These are phyloP conservation scores for Eucalyptus melliodora DNA, from an alignment of 345 rosid genomes.

Conservation along the genomic window DNA sequence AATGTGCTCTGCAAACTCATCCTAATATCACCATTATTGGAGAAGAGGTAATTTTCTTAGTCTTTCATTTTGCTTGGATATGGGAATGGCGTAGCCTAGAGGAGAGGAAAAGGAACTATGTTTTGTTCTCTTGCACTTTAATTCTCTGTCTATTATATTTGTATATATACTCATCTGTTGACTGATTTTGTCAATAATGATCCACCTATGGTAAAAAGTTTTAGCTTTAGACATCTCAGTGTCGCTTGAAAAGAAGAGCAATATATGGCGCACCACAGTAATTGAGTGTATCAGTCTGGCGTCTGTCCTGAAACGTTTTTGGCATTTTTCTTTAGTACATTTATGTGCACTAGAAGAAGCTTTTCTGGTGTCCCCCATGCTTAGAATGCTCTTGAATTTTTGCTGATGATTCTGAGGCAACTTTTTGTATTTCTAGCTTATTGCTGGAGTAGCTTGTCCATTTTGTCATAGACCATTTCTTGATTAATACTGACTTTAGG, in stretches of 20 bases:
- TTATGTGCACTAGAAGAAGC: neutral
- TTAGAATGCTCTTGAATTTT: neutral
- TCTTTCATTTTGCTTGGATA: neutral
- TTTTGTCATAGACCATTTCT: neutral
- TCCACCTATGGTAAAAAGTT: neutral
- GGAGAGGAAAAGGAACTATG: neutral
- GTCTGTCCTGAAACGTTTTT: neutral
- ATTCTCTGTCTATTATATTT: neutral
- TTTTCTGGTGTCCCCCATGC: neutral
- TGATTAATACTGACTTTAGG: neutral
- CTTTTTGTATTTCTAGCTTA: neutral
- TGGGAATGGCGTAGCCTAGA: neutral
- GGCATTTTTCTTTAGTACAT: neutral
- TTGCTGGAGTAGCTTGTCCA: neutral
- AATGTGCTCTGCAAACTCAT: conserved; percentile 97
- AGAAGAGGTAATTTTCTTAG: conserved; percentile 66
- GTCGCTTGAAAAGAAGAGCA: neutral
- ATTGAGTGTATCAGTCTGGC: neutral
- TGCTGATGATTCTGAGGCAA: neutral
- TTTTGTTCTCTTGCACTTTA: neutral
- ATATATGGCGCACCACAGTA: neutral
- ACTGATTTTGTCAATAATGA: neutral
- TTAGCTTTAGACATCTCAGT: neutral
- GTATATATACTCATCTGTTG: neutral
- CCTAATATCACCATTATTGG: conserved; percentile 91